Evolutionary conservation across 179 eudicot species (phyloP).

Genomic region (Amaranthus tricolor): DNA sequence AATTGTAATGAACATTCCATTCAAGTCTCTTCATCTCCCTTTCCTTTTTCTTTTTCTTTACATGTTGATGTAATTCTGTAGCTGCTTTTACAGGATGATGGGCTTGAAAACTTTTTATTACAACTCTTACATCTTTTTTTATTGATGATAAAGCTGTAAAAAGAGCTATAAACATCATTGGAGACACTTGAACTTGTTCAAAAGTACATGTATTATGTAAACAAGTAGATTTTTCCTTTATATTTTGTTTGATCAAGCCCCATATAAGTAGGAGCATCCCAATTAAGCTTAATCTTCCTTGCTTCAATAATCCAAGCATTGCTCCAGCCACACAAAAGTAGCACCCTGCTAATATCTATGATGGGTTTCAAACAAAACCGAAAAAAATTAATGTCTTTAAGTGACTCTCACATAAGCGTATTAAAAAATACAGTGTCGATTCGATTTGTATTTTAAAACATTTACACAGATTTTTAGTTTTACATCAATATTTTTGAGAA

Average conservation of each 20-base stretch:
- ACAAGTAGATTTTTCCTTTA: slow-evolving; percentile 16
- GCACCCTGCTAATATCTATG: slow-evolving; percentile 49
- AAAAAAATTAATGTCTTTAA: too few relatives aligned
- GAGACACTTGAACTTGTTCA: slow-evolving; percentile 29
- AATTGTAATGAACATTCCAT: slow-evolving; percentile 31
- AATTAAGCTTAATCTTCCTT: slow-evolving; percentile 41
- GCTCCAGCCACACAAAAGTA: slow-evolving; percentile 54
- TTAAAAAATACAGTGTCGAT: background rate
- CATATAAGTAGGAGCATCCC: slow-evolving; percentile 45
- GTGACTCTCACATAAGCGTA: background rate
- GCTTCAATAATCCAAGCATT: slow-evolving; percentile 38
- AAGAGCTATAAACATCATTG: slow-evolving; percentile 37
- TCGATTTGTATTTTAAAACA: too few relatives aligned
- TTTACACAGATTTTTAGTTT: too few relatives aligned
- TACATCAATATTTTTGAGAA: too few relatives aligned
- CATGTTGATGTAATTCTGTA: slow-evolving; percentile 9
- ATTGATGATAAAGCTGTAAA: slow-evolving; percentile 32
- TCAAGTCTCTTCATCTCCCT: slow-evolving; percentile 44
- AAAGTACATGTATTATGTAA: slow-evolving; percentile 1
- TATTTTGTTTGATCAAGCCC: slow-evolving; percentile 47
- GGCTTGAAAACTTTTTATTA: slow-evolving; percentile 35
- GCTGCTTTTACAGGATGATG: slow-evolving; percentile 18
- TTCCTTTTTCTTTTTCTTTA: slow-evolving; percentile 24
- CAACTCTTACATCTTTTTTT: slow-evolving; percentile 38
- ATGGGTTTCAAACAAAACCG: background rate